phyloP scores from a whole-genome alignment of 257 asterid genomes.

The Gardenia jasminoides region DNA sequence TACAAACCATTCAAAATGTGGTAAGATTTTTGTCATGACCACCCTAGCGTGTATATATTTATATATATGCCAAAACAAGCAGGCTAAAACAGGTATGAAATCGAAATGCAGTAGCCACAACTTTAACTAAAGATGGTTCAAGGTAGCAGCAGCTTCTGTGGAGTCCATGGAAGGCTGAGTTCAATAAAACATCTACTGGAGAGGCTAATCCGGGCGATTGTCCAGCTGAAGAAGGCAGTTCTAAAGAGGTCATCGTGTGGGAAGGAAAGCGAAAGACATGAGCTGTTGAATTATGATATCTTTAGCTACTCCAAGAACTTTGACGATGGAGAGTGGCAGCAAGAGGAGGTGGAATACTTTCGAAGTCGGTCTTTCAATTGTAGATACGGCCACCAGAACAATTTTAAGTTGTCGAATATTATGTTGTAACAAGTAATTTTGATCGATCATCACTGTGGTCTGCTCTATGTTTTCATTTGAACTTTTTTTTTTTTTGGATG shows the following conservation, averaged over 20 bases:
- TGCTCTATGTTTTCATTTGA: not conserved
- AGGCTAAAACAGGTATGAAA: not conserved
- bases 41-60: too few species aligned
- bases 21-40: too few species aligned
- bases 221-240: conserved; percentile 8
- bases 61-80: too few species aligned
- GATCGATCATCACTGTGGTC: not conserved
- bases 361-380: not conserved
- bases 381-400: conserved; percentile 2
- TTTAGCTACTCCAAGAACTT: conserved; percentile 11
- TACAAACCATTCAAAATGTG: not conserved
- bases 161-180: not conserved
- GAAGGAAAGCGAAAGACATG: not conserved
- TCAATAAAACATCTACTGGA: not conserved
- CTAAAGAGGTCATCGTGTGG: not conserved
- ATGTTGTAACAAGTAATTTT: not conserved
- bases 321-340: conserved; percentile 23
- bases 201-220: conserved; percentile 6
- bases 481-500: not conserved
- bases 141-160: not conserved
- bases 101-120: not conserved
- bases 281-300: not conserved
- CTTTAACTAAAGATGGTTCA: not conserved
- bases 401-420: not conserved
- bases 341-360: conserved; percentile 15